Conservation (phyloP, 495 filamentous ascomycete genomes). For the Penicillium cosmopolitanum region DNA sequence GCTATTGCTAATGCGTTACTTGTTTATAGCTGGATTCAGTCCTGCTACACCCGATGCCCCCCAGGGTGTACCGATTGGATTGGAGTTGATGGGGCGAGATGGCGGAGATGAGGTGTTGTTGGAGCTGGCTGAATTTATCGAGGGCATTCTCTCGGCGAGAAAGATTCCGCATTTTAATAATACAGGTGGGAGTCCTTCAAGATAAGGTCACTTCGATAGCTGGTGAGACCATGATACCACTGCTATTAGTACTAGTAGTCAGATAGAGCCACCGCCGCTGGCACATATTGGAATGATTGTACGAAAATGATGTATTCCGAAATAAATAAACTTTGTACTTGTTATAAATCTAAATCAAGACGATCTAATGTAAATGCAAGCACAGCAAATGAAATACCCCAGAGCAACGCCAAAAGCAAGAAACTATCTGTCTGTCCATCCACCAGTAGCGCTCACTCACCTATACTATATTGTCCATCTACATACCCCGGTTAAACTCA, state of each 20-base stretch:
- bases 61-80: constrained; percentile 62
- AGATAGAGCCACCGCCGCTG: neutral
- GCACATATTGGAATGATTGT: no score
- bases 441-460: no score
- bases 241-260: neutral
- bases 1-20: neutral
- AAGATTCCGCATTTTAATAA: constrained; percentile 41
- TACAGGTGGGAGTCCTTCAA: neutral
- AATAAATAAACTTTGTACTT: no score
- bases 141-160: constrained; percentile 47
- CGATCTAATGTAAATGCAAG: constrained; percentile 7
- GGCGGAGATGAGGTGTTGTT: constrained; percentile 58
- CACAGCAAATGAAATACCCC: neutral
- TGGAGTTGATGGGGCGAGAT: constrained; percentile 63
- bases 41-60: constrained; percentile 48
- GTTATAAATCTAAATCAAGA: neutral
- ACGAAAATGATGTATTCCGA: no score
- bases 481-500: constrained; percentile 92
- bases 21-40: constrained; percentile 45
- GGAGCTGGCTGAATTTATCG: constrained; percentile 48
- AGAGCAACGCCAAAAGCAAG: neutral
- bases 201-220: neutral
- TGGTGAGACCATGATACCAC: neutral
- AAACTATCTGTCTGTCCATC: neutral
- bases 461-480: constrained; percentile 18